Conservation (phyloP, 192 early-diverging fungal species). For the Podila epigama region DNA sequence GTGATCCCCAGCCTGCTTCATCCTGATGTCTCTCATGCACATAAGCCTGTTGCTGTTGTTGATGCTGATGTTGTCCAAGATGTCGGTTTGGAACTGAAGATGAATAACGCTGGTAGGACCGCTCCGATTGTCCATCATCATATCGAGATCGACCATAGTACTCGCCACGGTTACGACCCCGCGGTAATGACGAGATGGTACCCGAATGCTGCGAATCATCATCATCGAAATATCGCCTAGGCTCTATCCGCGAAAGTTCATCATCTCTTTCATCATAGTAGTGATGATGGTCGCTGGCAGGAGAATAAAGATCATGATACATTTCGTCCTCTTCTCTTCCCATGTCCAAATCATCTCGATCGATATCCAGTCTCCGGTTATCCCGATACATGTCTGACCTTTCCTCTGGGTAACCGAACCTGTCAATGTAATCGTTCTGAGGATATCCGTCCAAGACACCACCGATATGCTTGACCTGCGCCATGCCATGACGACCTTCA, state of each 20-base stretch:
- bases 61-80: not conserved
- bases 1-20: slow-evolving; percentile 3
- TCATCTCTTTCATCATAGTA: slow-evolving; percentile 39
- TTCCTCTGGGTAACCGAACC: not conserved
- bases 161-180: slow-evolving; percentile 3
- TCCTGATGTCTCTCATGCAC: slow-evolving; percentile 20
- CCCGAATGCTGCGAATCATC: slow-evolving; percentile 44
- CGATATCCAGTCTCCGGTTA: not conserved
- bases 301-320: slow-evolving; percentile 32
- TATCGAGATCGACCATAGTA: slow-evolving; percentile 22
- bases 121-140: slow-evolving; percentile 32
- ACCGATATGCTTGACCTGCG: not conserved
- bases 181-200: slow-evolving; percentile 12
- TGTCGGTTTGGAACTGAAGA: slow-evolving; percentile 28
- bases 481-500: slow-evolving; percentile 3
- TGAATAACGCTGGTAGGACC: slow-evolving; percentile 27
- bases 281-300: slow-evolving; percentile 11
- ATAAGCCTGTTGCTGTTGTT: too few relatives aligned
- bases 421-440: not conserved
- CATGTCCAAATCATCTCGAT: slow-evolving; percentile 4
- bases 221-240: slow-evolving; percentile 23
- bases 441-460: slow-evolving; percentile 4
- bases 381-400: slow-evolving; percentile 1
- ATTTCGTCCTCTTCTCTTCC: slow-evolving; percentile 10
- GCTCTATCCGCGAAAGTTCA: not conserved